These are phyloP conservation scores for Magnaporthiopsis incrustans DNA, from an alignment of 2,329 filamentous ascomycete species.

Conservation along the genomic window DNA sequence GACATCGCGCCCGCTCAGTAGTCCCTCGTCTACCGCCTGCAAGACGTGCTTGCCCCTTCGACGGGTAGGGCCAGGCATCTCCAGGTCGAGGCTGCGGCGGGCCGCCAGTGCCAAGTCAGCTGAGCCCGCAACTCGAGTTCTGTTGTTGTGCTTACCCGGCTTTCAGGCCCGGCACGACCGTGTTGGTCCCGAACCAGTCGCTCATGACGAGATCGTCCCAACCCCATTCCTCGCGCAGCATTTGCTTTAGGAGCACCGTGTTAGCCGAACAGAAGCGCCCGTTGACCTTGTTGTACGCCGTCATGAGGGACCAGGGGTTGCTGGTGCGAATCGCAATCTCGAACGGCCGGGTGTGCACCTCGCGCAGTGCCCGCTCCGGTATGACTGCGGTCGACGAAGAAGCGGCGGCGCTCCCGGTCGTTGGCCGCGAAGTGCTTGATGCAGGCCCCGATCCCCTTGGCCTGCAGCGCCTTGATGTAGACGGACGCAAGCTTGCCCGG, in stretches of 20 bases:
- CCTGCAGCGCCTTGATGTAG: constrained; percentile 25
- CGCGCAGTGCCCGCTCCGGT: constrained; percentile 46
- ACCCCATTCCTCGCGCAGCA: constrained; percentile 10
- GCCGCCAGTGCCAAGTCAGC: constrained; percentile 20
- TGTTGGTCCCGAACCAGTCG: constrained; percentile 18
- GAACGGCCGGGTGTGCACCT: constrained; percentile 58
- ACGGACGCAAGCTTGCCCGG: constrained; percentile 20
- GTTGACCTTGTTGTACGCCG: constrained; percentile 48
- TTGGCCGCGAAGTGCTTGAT: constrained; percentile 32
- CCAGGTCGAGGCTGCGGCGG: constrained; percentile 12
- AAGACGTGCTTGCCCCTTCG: no score
- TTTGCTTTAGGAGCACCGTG: background rate
- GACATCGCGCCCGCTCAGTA: no score
- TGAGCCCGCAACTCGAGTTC: no score
- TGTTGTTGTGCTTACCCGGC: no score
- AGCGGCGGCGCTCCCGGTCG: constrained; percentile 43
- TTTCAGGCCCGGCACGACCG: constrained; percentile 12
- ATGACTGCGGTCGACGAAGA: constrained; percentile 37
- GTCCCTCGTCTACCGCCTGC: no score
- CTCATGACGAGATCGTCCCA: constrained; percentile 11
- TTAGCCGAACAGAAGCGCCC: constrained; percentile 12
- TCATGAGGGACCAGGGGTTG: constrained; percentile 49
- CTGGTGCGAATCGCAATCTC: constrained; percentile 50
- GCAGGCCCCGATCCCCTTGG: constrained; percentile 21
- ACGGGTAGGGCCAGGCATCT: no score